Evolutionary conservation across 306 rosid genomes (phyloP).

Genomic region (Datisca glomerata): DNA sequence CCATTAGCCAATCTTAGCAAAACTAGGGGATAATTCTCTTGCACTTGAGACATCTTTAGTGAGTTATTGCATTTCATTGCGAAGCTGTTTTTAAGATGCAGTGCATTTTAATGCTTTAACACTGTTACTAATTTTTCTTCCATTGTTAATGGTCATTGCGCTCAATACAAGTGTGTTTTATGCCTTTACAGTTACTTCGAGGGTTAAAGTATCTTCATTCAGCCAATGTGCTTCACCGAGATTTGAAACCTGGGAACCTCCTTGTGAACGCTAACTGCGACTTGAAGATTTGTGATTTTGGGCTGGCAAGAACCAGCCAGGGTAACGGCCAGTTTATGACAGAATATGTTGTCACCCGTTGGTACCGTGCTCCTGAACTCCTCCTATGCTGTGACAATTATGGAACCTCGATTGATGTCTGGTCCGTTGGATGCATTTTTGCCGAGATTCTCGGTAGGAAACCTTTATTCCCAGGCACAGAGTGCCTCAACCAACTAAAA

Average conservation of each 20-base stretch:
- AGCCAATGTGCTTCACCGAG: conserved; percentile 79
- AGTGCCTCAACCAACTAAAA: conserved; percentile 65
- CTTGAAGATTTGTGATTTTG: conserved; percentile 83
- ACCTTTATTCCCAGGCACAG: conserved; percentile 76
- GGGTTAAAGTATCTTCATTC: conserved; percentile 88
- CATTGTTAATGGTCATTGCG: too few relatives aligned
- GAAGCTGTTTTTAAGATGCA: too few relatives aligned
- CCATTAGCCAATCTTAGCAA: too few relatives aligned
- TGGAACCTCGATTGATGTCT: conserved; percentile 80
- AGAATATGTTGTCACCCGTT: conserved; percentile 85
- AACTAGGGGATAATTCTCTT: too few relatives aligned
- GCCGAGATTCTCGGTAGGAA: conserved; percentile 85
- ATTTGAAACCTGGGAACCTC: conserved; percentile 81
- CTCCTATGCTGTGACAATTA: conserved; percentile 66
- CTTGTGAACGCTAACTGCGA: conserved; percentile 68
- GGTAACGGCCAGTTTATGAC: conserved; percentile 67
- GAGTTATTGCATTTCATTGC: too few relatives aligned
- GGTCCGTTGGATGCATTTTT: conserved; percentile 94
- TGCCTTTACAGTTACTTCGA: conserved; percentile 43
- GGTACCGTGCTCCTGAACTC: conserved; percentile 96
- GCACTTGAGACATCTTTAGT: too few relatives aligned
- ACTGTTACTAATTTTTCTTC: too few relatives aligned
- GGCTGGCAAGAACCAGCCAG: conserved; percentile 63
- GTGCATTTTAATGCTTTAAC: too few relatives aligned
- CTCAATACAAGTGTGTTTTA: conserved; percentile 2